A percentile compares a stretch with the other conserved stretches of the same genome.
These are phyloP conservation scores for Yamadazyma conglobata DNA, from an alignment of 1,139 yeast species.

Conservation along the genomic window DNA sequence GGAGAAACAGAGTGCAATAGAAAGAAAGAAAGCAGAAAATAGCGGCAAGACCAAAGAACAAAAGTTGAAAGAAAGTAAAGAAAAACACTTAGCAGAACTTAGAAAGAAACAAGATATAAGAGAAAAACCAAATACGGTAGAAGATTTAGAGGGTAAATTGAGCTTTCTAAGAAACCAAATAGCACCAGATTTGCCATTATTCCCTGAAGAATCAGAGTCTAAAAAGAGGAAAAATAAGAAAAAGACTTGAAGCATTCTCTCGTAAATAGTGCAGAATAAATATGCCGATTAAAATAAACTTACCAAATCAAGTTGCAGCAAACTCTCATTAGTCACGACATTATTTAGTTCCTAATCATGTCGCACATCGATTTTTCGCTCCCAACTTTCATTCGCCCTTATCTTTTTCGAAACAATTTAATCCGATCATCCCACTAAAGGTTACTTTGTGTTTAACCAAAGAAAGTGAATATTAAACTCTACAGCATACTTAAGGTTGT, in stretches of 20 bases:
- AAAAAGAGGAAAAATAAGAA: neutral
- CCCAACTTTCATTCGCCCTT: constrained; percentile 4
- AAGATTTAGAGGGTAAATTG: constrained; percentile 35
- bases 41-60: constrained; percentile 18
- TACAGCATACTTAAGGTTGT: no score
- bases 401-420: no score
- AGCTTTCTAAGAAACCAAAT: constrained; percentile 21
- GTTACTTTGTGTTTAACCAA: no score
- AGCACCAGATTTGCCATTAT: constrained; percentile 23
- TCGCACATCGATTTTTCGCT: constrained; percentile 2
- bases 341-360: no score
- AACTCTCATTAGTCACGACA: no score
- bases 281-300: no score
- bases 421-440: no score
- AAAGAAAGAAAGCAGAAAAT: constrained; percentile 43
- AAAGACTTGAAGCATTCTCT: no score
- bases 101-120: constrained; percentile 24
- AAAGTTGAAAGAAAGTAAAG: constrained; percentile 17
- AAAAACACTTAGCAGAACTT: constrained; percentile 15
- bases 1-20: constrained; percentile 70
- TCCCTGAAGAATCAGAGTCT: constrained; percentile 18
- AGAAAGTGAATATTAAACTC: no score
- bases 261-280: no score
- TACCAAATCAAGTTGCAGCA: no score
- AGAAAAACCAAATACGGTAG: constrained; percentile 30